Conservation (phyloP, 768 basidiomycete species). For the Royoungia palumana region DNA sequence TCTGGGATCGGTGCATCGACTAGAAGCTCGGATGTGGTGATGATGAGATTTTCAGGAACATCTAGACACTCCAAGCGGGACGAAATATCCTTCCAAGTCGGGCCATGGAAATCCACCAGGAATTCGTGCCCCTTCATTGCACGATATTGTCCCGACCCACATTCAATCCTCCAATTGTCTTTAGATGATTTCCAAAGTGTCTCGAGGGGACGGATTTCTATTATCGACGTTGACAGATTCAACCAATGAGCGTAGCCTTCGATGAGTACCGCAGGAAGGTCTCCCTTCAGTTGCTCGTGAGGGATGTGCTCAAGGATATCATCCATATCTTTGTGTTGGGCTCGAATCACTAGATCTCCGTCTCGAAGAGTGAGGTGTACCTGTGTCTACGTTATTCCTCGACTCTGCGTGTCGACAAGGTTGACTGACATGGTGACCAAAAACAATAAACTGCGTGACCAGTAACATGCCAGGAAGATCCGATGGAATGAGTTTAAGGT, state of each 20-base stretch:
- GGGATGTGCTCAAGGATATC: constrained; percentile 12
- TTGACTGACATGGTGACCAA: constrained; percentile 9
- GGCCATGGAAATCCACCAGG: constrained; percentile 19
- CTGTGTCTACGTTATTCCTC: background rate
- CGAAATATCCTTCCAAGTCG: constrained; percentile 15
- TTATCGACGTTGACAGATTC: constrained; percentile 1
- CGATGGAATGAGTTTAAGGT: constrained; percentile 2
- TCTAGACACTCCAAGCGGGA: background rate
- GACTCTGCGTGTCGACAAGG: too few relatives aligned
- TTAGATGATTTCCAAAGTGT: constrained; percentile 9
- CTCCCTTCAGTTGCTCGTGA: constrained; percentile 3
- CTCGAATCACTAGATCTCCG: constrained; percentile 6
- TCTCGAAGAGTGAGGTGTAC: constrained; percentile 13
- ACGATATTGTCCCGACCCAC: background rate
- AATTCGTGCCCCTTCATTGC: background rate
- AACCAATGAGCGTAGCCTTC: constrained; percentile 20
- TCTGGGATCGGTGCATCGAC: too few relatives aligned
- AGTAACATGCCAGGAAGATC: constrained; percentile 16
- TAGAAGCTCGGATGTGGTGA: background rate
- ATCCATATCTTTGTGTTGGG: background rate
- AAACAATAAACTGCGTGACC: constrained; percentile 5
- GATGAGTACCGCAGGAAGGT: constrained; percentile 17
- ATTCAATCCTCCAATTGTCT: constrained; percentile 14
- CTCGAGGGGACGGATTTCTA: constrained; percentile 19
- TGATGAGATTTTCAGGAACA: background rate